Conservation (phyloP, 2,329 filamentous ascomycete species). For the Penicillium paneum region DNA sequence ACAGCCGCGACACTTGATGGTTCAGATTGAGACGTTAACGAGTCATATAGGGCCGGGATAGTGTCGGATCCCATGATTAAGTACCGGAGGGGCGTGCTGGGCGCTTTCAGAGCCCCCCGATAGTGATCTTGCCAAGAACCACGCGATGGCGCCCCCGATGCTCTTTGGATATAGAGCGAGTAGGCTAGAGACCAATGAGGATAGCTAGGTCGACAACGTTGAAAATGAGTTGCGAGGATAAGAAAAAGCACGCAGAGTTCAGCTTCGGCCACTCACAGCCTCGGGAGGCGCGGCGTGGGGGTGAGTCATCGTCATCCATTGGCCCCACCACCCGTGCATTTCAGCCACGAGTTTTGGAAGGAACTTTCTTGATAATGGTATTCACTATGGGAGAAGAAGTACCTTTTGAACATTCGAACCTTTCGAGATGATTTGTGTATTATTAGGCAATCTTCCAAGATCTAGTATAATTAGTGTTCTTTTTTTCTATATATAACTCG, state of each 20-base stretch:
- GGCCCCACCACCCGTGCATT: not conserved
- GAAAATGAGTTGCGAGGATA: slow-evolving; percentile 8
- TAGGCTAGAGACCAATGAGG: slow-evolving; percentile 18
- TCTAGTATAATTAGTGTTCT: not conserved
- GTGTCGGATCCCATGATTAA: slow-evolving; percentile 22
- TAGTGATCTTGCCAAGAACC: slow-evolving; percentile 12
- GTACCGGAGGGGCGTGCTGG: slow-evolving; percentile 10
- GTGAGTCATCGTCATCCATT: slow-evolving; percentile 18
- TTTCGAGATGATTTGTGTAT: not conserved
- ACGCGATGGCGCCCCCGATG: slow-evolving; percentile 15
- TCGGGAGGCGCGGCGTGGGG: slow-evolving; percentile 21
- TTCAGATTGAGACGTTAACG: slow-evolving; percentile 10
- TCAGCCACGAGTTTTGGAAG: not conserved
- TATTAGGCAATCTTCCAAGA: not conserved
- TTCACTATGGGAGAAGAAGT: slow-evolving; percentile 2
- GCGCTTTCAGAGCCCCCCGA: slow-evolving; percentile 12
- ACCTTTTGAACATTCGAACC: not conserved
- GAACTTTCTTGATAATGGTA: slow-evolving; percentile 3
- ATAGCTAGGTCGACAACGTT: slow-evolving; percentile 21
- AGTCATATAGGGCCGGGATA: slow-evolving; percentile 14
- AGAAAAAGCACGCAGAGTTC: slow-evolving; percentile 12
- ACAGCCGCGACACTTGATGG: slow-evolving; percentile 12
- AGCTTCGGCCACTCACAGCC: slow-evolving; percentile 22
- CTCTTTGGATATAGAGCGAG: slow-evolving; percentile 15
- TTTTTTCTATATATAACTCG: not conserved